A percentile compares a stretch with the other conserved stretches of the same genome.
Evolutionary conservation across 2,329 filamentous ascomycete genomes (phyloP).

Genomic region (Onygena corvina): DNA sequence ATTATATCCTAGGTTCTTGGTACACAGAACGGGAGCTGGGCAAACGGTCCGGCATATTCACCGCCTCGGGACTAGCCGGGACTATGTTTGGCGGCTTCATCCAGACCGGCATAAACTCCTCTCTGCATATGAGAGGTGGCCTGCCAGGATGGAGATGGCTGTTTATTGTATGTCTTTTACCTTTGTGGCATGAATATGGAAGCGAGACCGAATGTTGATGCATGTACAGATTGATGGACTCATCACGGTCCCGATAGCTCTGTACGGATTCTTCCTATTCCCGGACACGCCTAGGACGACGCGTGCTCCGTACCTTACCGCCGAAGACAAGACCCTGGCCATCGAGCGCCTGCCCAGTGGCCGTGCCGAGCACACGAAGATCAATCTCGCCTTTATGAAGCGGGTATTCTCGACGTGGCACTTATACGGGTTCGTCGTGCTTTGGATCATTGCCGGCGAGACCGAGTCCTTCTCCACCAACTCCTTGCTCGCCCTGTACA

Average conservation of each 20-base stretch:
- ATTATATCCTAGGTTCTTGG: slow-evolving; percentile 34
- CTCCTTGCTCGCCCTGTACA: slow-evolving; percentile 42
- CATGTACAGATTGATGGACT: slow-evolving; percentile 25
- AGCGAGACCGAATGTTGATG: background rate
- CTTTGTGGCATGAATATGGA: no score
- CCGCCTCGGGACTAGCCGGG: slow-evolving; percentile 24
- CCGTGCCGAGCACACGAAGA: slow-evolving; percentile 17
- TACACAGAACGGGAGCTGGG: slow-evolving; percentile 33
- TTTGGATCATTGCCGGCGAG: slow-evolving; percentile 53
- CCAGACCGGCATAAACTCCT: slow-evolving; percentile 26
- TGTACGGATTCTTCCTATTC: slow-evolving; percentile 34
- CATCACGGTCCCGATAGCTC: slow-evolving; percentile 34
- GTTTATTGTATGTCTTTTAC: slow-evolving; percentile 24
- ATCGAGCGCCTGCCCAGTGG: slow-evolving; percentile 22
- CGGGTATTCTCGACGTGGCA: slow-evolving; percentile 27
- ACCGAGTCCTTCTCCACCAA: slow-evolving; percentile 60
- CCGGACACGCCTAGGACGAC: slow-evolving; percentile 30
- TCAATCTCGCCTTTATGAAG: slow-evolving; percentile 21
- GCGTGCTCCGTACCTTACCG: slow-evolving; percentile 25
- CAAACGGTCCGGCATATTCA: slow-evolving; percentile 29
- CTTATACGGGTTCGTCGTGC: slow-evolving; percentile 28
- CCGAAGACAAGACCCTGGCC: slow-evolving; percentile 23
- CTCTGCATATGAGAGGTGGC: slow-evolving; percentile 21
- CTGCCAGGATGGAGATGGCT: slow-evolving; percentile 28
- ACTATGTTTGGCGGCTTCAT: slow-evolving; percentile 30